phyloP scores from a whole-genome alignment of 495 filamentous ascomycete genomes.

The Letharia lupina region DNA sequence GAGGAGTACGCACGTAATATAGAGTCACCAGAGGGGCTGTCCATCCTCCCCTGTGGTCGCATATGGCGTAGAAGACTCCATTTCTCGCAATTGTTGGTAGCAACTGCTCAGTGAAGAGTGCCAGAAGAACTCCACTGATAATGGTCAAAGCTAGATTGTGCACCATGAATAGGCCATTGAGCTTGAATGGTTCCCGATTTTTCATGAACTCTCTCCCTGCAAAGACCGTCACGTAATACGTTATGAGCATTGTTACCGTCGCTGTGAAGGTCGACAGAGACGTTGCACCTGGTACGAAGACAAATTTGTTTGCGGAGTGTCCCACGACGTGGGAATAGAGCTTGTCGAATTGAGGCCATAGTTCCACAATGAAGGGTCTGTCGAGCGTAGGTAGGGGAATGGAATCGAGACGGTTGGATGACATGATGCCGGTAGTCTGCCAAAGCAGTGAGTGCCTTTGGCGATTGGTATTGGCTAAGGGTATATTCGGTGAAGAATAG shows the following conservation, averaged over 20 bases:
- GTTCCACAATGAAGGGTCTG: constrained; percentile 78
- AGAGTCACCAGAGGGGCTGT: constrained; percentile 55
- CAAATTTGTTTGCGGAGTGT: constrained; percentile 52
- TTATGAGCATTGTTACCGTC: constrained; percentile 46
- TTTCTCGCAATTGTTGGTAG: constrained; percentile 50
- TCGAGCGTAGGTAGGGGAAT: constrained; percentile 74
- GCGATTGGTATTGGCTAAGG: not conserved
- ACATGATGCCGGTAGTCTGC: constrained; percentile 29
- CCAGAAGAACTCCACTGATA: constrained; percentile 52
- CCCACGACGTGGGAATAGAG: constrained; percentile 65
- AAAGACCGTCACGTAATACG: constrained; percentile 60
- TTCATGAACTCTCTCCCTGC: constrained; percentile 61
- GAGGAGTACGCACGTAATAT: constrained; percentile 51
- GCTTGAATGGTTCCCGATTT: constrained; percentile 46
- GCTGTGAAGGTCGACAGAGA: constrained; percentile 52
- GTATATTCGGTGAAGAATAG: not conserved
- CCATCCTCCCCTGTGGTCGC: constrained; percentile 57
- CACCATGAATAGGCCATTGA: constrained; percentile 60
- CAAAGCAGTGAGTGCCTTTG: not conserved
- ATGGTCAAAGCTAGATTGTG: constrained; percentile 59
- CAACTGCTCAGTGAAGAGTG: constrained; percentile 58
- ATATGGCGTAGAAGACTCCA: constrained; percentile 58
- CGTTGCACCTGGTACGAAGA: constrained; percentile 50
- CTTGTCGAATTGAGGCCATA: constrained; percentile 94
- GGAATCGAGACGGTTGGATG: constrained; percentile 46